These are phyloP conservation scores for Suillus sp. DNA, from an alignment of 768 basidiomycete genomes.

Conservation along the genomic window DNA sequence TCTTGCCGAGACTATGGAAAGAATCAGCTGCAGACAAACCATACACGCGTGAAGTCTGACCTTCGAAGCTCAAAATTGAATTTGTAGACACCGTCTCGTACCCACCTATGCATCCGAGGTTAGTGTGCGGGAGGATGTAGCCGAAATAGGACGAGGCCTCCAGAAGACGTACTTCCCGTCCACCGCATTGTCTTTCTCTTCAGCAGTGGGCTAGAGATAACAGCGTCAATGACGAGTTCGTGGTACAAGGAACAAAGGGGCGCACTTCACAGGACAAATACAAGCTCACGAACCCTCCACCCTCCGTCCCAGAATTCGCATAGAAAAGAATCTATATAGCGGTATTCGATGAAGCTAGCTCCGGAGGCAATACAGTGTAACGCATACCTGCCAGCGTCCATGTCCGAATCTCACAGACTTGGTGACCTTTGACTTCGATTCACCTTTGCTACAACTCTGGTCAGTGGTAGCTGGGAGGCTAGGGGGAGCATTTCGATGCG, in stretches of 20 bases:
- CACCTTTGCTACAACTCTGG: conserved; percentile 56
- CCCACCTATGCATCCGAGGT: conserved; percentile 54
- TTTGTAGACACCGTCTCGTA: conserved; percentile 82
- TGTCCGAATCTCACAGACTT: conserved; percentile 77
- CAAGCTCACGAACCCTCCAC: conserved; percentile 65
- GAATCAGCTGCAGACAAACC: conserved; percentile 1
- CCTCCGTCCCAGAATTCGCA: conserved; percentile 72
- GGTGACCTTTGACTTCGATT: conserved; percentile 73
- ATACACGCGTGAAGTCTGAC: conserved; percentile 37
- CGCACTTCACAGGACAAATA: conserved; percentile 83
- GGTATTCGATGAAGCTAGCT: not conserved
- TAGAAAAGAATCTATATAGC: conserved; percentile 73
- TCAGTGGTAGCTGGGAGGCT: not conserved
- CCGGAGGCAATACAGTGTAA: conserved; percentile 14
- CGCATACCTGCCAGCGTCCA: conserved; percentile 70
- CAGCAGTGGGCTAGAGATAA: conserved; percentile 62
- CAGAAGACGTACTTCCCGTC: conserved; percentile 51
- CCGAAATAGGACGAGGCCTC: not conserved
- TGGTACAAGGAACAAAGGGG: not conserved
- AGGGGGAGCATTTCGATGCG: not conserved
- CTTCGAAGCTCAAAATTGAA: conserved; percentile 83
- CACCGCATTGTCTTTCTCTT: conserved; percentile 70
- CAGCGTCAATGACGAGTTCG: conserved; percentile 1
- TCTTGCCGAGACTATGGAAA: conserved; percentile 45
- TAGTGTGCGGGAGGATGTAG: conserved; percentile 1